Evolutionary conservation across 768 basidiomycete species (phyloP).

Genomic region (Paxillus ammoniavirescens): DNA sequence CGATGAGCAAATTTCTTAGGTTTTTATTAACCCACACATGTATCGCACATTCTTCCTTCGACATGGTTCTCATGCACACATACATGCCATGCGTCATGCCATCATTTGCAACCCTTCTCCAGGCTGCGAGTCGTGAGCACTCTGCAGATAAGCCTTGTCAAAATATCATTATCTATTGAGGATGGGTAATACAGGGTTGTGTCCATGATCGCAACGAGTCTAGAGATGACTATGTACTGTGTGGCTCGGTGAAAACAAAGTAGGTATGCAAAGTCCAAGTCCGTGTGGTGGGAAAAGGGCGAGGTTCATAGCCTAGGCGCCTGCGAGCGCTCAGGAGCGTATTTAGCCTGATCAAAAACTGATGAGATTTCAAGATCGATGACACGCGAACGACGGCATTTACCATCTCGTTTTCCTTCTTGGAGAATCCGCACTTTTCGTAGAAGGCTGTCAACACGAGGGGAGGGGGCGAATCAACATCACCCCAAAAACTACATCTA

Average conservation of each 20-base stretch:
- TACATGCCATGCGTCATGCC: slow-evolving; percentile 8
- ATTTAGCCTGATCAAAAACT: slow-evolving; percentile 47
- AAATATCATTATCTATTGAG: neutral
- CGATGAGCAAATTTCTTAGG: slow-evolving; percentile 43
- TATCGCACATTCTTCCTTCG: slow-evolving; percentile 24
- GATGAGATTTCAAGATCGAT: slow-evolving; percentile 7
- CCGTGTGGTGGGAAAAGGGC: neutral
- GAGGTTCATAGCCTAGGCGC: slow-evolving; percentile 18
- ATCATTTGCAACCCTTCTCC: neutral
- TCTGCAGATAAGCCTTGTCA: neutral
- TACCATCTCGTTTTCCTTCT: slow-evolving; percentile 95
- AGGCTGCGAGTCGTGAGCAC: neutral
- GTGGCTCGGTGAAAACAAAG: slow-evolving; percentile 2
- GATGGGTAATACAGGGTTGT: slow-evolving; percentile 18
- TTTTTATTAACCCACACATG: slow-evolving; percentile 8
- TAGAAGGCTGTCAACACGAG: slow-evolving; percentile 73
- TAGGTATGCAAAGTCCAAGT: slow-evolving; percentile 12
- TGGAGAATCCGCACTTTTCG: slow-evolving; percentile 89
- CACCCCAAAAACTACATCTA: slow-evolving; percentile 3
- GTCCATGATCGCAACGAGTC: slow-evolving; percentile 7
- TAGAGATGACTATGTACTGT: slow-evolving; percentile 7
- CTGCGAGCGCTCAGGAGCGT: slow-evolving; percentile 42
- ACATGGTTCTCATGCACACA: slow-evolving; percentile 16
- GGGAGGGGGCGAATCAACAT: slow-evolving; percentile 6
- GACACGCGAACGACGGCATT: slow-evolving; percentile 2